Evolutionary conservation across 2,329 filamentous ascomycete species (phyloP).

Genomic region (Blumeria hordei): DNA sequence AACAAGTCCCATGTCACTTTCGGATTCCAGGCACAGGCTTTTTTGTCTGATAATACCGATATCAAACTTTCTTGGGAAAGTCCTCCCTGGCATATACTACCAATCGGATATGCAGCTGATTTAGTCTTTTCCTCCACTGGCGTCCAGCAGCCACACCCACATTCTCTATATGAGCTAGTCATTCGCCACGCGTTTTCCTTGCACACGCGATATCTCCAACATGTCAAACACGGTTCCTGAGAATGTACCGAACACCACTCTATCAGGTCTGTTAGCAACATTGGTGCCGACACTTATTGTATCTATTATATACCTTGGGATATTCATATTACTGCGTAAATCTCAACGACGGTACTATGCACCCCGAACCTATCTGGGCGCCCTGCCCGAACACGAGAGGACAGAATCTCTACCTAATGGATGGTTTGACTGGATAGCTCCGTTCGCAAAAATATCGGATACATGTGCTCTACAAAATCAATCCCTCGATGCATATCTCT

Average conservation of each 20-base stretch:
- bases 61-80: too few relatives aligned
- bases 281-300: conserved; percentile 22
- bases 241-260: conserved; percentile 6
- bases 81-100: too few relatives aligned
- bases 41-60: too few relatives aligned
- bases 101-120: too few relatives aligned
- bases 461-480: conserved; percentile 70
- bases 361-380: conserved; percentile 28
- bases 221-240: conserved; percentile 2
- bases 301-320: conserved; percentile 20
- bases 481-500: conserved; percentile 77
- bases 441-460: conserved; percentile 46
- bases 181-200: too few relatives aligned
- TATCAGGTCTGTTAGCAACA: conserved; percentile 22
- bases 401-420: conserved; percentile 34
- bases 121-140: too few relatives aligned
- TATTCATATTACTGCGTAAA: conserved; percentile 25
- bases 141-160: too few relatives aligned
- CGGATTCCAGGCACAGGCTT: too few relatives aligned
- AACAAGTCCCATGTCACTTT: too few relatives aligned
- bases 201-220: background rate
- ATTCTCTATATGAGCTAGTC: too few relatives aligned
- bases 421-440: conserved; percentile 39
- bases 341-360: conserved; percentile 26
- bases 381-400: conserved; percentile 27